Base-by-base conservation (phyloP, 331 rosid genomes). In the Prunus yedoensis region DNA sequence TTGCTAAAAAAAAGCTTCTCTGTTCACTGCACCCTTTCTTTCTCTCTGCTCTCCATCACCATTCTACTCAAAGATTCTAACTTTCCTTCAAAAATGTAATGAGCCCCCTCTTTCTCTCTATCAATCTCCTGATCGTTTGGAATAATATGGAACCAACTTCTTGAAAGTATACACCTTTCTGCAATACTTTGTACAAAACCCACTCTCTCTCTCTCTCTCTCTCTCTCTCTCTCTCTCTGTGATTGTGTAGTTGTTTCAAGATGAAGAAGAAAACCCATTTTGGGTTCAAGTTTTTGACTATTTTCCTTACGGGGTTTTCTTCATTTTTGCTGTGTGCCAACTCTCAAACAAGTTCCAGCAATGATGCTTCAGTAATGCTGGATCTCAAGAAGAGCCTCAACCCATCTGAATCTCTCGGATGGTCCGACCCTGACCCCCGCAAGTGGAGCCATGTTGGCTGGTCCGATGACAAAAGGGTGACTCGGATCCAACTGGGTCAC, bases 351-450 rank as follows among this genome's bases (percentile, higher is more conserved):
- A 70, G 68, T 46, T 18, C 81, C 3, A 62, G 41, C 30, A 85
- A 74, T 9, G 98, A 95, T 57, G 88, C 69, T 4, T 49, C 73
- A 14, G 89, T 85, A 4, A 85, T 95, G 93, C 1, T 9, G 23
- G 79, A 78, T 8, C 80, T 95, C n/a, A 88, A 71, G 74, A 68
- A 18, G 50, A 46, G 50, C 59, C 81, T 95, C 54, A 79, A 35
- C 69, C 68, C 68, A 10, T 71, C 92, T 4, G 23, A 8, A 9
- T 41, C 62, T 13, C 82, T 89, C 9, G 73, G 77, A 20, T 95
- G 99, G 99, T 41, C 82, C 21, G 88, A 80, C 68, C 45, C 82
- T 6, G 81, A 80, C 81, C 73, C 84, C 28, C 89, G 97, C 81
- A 54, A 82, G 1, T 95, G 99, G 99, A 21, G 2, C 0, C 76